Evolutionary conservation across 352 stramenopile species (phyloP).

Genomic region (Plasmopara viticola): DNA sequence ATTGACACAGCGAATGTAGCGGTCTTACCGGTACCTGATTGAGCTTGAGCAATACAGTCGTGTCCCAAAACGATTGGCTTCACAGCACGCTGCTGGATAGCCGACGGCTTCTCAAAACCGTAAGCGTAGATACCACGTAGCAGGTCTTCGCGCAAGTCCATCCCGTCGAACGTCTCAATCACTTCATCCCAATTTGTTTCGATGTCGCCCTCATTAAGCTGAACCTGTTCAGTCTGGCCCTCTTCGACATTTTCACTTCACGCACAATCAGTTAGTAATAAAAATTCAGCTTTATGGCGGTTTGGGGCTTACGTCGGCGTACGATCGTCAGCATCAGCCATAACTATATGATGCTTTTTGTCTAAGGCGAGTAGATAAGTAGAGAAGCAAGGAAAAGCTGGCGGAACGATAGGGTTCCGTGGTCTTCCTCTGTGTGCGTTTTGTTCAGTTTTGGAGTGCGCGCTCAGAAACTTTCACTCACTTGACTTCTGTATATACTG

Average conservation of each 20-base stretch:
- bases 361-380: constrained; percentile 24
- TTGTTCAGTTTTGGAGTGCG: constrained; percentile 30
- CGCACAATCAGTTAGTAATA: constrained; percentile 3
- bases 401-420: constrained; percentile 20
- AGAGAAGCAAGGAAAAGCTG: constrained; percentile 17
- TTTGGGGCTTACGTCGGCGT: constrained; percentile 39
- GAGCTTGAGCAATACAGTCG: constrained; percentile 98
- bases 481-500: constrained; percentile 66
- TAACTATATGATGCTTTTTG: constrained; percentile 27
- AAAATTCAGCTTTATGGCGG: neutral
- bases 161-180: constrained; percentile 98
- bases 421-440: constrained; percentile 36
- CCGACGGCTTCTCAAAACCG: constrained; percentile 99
- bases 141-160: constrained; percentile 97
- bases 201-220: constrained; percentile 91
- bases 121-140: constrained; percentile 99
- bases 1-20: constrained; percentile 98
- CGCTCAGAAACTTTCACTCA: constrained; percentile 13
- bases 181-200: constrained; percentile 98
- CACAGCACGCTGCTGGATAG: constrained; percentile 98
- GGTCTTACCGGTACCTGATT: constrained; percentile 99
- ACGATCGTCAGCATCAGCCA: constrained; percentile 78
- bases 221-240: constrained; percentile 49
- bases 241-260: constrained; percentile 55
- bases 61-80: constrained; percentile 96